Base-by-base conservation (phyloP, 768 basidiomycete genomes). In the Bullera alba region DNA sequence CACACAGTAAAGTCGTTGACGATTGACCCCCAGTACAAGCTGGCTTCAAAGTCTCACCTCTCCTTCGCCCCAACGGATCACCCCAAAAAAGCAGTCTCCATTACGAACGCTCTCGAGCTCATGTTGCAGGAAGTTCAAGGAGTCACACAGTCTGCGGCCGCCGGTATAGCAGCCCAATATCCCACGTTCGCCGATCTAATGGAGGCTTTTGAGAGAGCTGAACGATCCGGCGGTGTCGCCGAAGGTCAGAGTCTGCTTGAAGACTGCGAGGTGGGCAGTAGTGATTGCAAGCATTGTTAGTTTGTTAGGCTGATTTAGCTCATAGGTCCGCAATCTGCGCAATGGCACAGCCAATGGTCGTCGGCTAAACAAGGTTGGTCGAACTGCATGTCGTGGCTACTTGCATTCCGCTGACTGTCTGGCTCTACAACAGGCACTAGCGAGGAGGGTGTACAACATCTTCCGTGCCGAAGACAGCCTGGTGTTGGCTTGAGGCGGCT, bases 51-150 rank as follows among this genome's bases (percentile, higher is more conserved):
- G 39, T 62, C 66, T 0, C 72, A 73, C 45, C 63, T 72, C 25
- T 72, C 48, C 59, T 60, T 29, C 58, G 67, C 5, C 46, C 58
- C 27, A 63, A 66, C 42, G 50, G 42, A 43, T 5, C 21, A 21
- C 6, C 34, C 57, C 22, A 50, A 49, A 25, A 71, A 71, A 42
- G 58, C 51, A 17, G 25, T 53, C 14, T 49, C 50, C 0, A 60
- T 59, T 0, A 47, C 39, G 4, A 60, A 68, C 25, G 57, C 63
- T 0, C 61, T 70, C 46, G 58, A 69, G 48, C 54, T 71, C 27
- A 71, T 72, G 68, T 59, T 74, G 7, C 60, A 70, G 51, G 63
- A 70, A 42, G 60, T 74, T 10, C 62, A 63, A 29, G 61, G 67
- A 0, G 63, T 74, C 28, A 74, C 72, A 2, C 56, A 58, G 5